Percentiles rank a stretch among this genome's conserved stretches.
Evolutionary conservation across 495 filamentous ascomycete species (phyloP).

Genomic region (Trichoderma orchidacearum): DNA sequence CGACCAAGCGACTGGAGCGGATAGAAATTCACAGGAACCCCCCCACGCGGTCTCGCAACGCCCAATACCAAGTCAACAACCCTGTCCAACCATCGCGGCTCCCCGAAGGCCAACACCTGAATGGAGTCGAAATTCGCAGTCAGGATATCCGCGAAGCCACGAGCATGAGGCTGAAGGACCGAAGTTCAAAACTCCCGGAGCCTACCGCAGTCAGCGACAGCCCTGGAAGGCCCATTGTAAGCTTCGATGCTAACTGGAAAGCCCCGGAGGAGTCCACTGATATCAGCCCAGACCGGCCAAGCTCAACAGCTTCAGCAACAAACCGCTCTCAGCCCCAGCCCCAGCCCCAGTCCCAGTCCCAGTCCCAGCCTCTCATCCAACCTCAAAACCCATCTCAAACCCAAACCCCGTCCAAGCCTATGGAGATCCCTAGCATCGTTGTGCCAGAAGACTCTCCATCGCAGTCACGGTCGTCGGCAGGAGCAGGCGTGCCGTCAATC

Average conservation of each 20-base stretch:
- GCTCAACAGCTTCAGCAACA: conserved; percentile 11
- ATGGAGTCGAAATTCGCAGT: conserved; percentile 67
- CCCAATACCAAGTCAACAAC: conserved; percentile 55
- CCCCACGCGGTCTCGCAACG: conserved; percentile 59
- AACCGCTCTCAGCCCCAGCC: conserved; percentile 12
- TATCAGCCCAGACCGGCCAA: conserved; percentile 26
- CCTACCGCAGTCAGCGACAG: conserved; percentile 77
- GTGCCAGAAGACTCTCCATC: conserved; percentile 31
- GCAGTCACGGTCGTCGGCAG: conserved; percentile 16
- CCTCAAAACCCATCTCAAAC: not conserved
- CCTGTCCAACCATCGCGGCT: conserved; percentile 14
- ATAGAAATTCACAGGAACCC: conserved; percentile 69
- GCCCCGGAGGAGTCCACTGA: conserved; percentile 43
- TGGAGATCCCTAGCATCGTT: conserved; percentile 45
- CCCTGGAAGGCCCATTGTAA: conserved; percentile 80
- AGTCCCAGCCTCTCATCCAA: not conserved
- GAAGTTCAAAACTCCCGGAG: conserved; percentile 71
- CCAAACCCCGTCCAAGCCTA: not conserved
- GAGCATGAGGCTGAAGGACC: conserved; percentile 73
- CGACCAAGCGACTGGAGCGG: conserved; percentile 42
- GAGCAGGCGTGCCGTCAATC: conserved; percentile 2
- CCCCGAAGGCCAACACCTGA: conserved; percentile 37
- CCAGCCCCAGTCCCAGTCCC: not conserved
- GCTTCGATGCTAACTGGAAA: conserved; percentile 76
- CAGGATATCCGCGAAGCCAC: conserved; percentile 84